Evolutionary conservation across 768 basidiomycete genomes (phyloP).

Genomic region (Trametes cingulata): DNA sequence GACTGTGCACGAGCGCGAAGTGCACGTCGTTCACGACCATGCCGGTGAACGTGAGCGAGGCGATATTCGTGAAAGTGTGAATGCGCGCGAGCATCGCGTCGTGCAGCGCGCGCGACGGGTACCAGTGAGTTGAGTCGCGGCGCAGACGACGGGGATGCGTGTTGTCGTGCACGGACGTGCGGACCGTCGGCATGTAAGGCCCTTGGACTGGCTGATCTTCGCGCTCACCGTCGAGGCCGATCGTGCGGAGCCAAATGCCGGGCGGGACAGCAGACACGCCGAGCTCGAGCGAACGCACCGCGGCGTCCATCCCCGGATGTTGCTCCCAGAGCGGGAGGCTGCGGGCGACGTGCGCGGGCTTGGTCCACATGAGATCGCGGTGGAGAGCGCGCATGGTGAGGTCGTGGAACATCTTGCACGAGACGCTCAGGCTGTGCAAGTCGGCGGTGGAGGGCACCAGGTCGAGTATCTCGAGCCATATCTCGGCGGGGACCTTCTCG

Average conservation of each 20-base stretch:
- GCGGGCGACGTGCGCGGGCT: conserved; percentile 31
- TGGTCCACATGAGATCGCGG: conserved; percentile 36
- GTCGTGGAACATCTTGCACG: conserved; percentile 34
- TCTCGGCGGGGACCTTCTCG: conserved; percentile 36
- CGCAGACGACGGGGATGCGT: conserved; percentile 17
- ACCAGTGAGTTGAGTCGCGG: background rate
- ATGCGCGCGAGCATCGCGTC: conserved; percentile 23
- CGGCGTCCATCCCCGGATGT: conserved; percentile 16
- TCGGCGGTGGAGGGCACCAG: conserved; percentile 33
- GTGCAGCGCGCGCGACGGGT: conserved; percentile 20
- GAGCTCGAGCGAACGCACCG: conserved; percentile 24
- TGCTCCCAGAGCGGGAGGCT: conserved; percentile 26
- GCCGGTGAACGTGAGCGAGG: conserved; percentile 39
- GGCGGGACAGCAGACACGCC: conserved; percentile 22
- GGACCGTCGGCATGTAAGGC: background rate
- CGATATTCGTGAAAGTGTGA: conserved; percentile 37
- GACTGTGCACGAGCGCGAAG: conserved; percentile 37
- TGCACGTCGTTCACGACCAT: conserved; percentile 40
- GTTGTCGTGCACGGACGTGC: background rate
- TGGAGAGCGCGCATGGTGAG: conserved; percentile 36
- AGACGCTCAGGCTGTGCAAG: conserved; percentile 34
- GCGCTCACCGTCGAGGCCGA: conserved; percentile 8
- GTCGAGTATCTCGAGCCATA: conserved; percentile 43
- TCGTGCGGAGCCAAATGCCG: background rate
- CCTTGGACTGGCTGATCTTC: background rate